Percentiles rank a stretch among this genome's conserved stretches.
Evolutionary conservation across 169 alveolate species (phyloP).

Genomic region (Babesia caballi): DNA sequence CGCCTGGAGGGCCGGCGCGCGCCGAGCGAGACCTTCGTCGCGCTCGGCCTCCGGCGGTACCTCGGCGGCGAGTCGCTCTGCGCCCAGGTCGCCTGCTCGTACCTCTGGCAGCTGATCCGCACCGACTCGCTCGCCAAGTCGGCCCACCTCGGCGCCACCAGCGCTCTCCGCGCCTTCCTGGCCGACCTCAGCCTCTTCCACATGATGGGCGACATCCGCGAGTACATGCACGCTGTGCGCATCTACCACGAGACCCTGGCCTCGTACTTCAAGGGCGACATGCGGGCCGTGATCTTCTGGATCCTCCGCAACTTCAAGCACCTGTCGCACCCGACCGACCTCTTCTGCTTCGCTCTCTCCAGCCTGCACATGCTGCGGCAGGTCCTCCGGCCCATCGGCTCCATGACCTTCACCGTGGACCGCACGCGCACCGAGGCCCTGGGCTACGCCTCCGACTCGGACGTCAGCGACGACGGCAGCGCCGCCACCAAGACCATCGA

Average conservation of each 20-base stretch:
- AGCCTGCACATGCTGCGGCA: slow-evolving; percentile 15
- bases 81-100: slow-evolving; percentile 30
- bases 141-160: slow-evolving; percentile 38
- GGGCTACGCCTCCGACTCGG: slow-evolving; percentile 12
- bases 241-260: slow-evolving; percentile 39
- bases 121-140: slow-evolving; percentile 27
- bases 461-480: slow-evolving; percentile 20
- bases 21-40: slow-evolving; percentile 19
- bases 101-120: slow-evolving; percentile 45
- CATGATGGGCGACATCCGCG: background rate
- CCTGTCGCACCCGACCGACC: slow-evolving; percentile 12
- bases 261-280: slow-evolving; percentile 28
- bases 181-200: slow-evolving; percentile 11
- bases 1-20: background rate
- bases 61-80: slow-evolving; percentile 35
- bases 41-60: slow-evolving; percentile 32
- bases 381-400: slow-evolving; percentile 13
- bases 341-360: slow-evolving; percentile 28
- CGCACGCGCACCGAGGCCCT: background rate
- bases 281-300: slow-evolving; percentile 34
- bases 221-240: slow-evolving; percentile 1
- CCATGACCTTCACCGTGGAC: slow-evolving; percentile 22
- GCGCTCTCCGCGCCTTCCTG: slow-evolving; percentile 26
- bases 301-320: slow-evolving; percentile 33
- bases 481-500: slow-evolving; percentile 8